These are phyloP conservation scores for Arctium lappa DNA, from an alignment of 129 eudicot genomes.

Conservation along the genomic window DNA sequence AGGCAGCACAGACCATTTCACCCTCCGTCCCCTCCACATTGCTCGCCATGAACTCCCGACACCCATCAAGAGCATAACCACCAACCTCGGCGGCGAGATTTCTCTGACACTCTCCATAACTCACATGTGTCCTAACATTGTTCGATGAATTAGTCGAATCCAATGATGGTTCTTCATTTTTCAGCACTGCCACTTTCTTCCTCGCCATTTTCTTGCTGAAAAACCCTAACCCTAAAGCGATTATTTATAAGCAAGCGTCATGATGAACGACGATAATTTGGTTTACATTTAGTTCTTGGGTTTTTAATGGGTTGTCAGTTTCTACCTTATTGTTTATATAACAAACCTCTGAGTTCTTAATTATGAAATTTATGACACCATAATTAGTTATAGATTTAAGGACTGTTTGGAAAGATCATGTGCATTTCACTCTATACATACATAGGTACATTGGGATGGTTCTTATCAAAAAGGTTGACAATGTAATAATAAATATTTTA, in stretches of 20 bases:
- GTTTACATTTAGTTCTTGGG: slow-evolving; percentile 6
- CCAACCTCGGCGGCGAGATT: slow-evolving; percentile 26
- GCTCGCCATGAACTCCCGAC: slow-evolving; percentile 28
- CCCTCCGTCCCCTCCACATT: slow-evolving; percentile 22
- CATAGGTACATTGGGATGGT: too few relatives aligned
- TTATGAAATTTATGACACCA: background rate
- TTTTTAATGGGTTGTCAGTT: slow-evolving; percentile 2
- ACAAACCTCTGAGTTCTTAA: background rate
- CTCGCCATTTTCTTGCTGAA: slow-evolving; percentile 14
- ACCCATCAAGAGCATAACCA: slow-evolving; percentile 34
- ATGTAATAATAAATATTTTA: too few relatives aligned
- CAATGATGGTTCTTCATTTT: background rate
- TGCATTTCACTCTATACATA: background rate
- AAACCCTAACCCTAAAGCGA: slow-evolving; percentile 16
- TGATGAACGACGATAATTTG: slow-evolving; percentile 12
- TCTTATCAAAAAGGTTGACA: too few relatives aligned
- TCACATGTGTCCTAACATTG: slow-evolving; percentile 18
- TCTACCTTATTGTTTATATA: slow-evolving; percentile 4
- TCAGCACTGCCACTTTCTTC: slow-evolving; percentile 14
- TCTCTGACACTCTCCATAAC: slow-evolving; percentile 31
- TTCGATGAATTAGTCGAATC: slow-evolving; percentile 22
- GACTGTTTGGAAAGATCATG: background rate
- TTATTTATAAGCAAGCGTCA: slow-evolving; percentile 8
- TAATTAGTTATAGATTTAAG: background rate
- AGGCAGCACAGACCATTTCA: slow-evolving; percentile 27